These are phyloP conservation scores for Fistulinella prunicolor DNA, from an alignment of 768 basidiomycete species.

Conservation along the genomic window DNA sequence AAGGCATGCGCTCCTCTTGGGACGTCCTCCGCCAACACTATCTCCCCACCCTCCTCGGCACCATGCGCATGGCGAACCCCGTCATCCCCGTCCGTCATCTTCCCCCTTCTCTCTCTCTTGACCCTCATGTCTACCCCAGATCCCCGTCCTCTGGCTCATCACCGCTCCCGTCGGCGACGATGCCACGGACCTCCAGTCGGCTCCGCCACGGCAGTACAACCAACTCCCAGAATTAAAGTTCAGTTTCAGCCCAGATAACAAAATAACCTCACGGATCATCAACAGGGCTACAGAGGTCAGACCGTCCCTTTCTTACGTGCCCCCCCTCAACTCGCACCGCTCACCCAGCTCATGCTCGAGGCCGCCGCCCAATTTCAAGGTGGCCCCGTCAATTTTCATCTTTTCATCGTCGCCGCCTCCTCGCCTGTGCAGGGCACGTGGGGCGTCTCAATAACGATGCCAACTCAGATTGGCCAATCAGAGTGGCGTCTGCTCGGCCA, in stretches of 20 bases:
- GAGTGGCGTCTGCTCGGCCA: conserved; percentile 43
- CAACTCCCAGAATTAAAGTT: conserved; percentile 43
- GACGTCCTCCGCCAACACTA: conserved; percentile 47
- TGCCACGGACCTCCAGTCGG: conserved; percentile 12
- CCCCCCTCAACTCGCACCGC: neutral
- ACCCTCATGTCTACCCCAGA: conserved; percentile 12
- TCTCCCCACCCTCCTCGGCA: conserved; percentile 42
- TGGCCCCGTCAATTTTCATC: conserved; percentile 41
- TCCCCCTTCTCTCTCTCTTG: neutral
- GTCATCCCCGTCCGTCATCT: conserved; percentile 38
- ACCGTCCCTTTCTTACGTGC: neutral
- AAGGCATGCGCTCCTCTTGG: conserved; percentile 44
- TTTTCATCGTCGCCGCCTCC: conserved; percentile 55
- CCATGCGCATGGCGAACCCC: conserved; percentile 39
- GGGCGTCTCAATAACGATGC: conserved; percentile 23
- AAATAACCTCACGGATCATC: conserved; percentile 43
- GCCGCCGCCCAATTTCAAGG: conserved; percentile 30
- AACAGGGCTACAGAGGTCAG: conserved; percentile 46
- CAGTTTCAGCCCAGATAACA: conserved; percentile 41
- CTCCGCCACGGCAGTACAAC: conserved; percentile 41
- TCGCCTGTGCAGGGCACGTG: conserved; percentile 36
- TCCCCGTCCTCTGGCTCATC: conserved; percentile 44
- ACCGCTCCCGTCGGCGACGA: conserved; percentile 40
- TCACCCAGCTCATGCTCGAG: conserved; percentile 27
- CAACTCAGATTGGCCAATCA: conserved; percentile 31